A percentile compares a stretch with the other conserved stretches of the same genome.
Conservation (phyloP, 192 early-diverging fungal species). For the Endogone sp. region DNA sequence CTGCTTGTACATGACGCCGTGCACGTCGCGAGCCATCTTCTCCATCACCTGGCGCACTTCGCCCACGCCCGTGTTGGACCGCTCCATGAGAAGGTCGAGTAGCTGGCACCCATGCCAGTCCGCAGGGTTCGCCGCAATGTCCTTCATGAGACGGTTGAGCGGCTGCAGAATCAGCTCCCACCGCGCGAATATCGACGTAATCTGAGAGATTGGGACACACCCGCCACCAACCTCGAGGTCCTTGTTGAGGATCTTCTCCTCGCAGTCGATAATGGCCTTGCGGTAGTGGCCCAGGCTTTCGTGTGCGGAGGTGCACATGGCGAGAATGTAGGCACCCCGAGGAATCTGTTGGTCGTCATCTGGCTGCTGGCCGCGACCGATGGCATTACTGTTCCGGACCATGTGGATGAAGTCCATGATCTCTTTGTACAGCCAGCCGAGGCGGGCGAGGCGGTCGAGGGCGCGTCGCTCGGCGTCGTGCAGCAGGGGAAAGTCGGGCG, state of each 20-base stretch:
- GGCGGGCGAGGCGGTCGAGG: slow-evolving; percentile 52
- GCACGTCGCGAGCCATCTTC: slow-evolving; percentile 39
- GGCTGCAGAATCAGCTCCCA: slow-evolving; percentile 51
- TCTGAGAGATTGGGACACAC: slow-evolving; percentile 37
- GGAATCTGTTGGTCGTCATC: not conserved
- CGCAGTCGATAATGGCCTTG: slow-evolving; percentile 41
- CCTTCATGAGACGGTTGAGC: slow-evolving; percentile 33
- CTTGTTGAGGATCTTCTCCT: slow-evolving; percentile 47
- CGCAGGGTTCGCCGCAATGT: slow-evolving; percentile 26
- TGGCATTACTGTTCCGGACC: not conserved
- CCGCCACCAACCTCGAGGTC: slow-evolving; percentile 40
- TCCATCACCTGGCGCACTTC: slow-evolving; percentile 45
- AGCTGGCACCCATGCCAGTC: slow-evolving; percentile 41
- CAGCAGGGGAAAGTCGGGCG: slow-evolving; percentile 56
- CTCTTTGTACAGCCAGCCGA: slow-evolving; percentile 48
- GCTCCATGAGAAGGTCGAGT: slow-evolving; percentile 46
- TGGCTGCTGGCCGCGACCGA: not conserved
- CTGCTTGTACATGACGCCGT: slow-evolving; percentile 52
- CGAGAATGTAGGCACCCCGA: slow-evolving; percentile 44
- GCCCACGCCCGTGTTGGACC: slow-evolving; percentile 45
- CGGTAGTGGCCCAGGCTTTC: slow-evolving; percentile 36
- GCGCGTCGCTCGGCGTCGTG: slow-evolving; percentile 59
- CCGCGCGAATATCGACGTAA: slow-evolving; percentile 35
- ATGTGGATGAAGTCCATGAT: slow-evolving; percentile 37
- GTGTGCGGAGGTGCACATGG: slow-evolving; percentile 45